Conservation (phyloP, 176 grass and related monocot genomes). For the Calamus simplicifolius region DNA sequence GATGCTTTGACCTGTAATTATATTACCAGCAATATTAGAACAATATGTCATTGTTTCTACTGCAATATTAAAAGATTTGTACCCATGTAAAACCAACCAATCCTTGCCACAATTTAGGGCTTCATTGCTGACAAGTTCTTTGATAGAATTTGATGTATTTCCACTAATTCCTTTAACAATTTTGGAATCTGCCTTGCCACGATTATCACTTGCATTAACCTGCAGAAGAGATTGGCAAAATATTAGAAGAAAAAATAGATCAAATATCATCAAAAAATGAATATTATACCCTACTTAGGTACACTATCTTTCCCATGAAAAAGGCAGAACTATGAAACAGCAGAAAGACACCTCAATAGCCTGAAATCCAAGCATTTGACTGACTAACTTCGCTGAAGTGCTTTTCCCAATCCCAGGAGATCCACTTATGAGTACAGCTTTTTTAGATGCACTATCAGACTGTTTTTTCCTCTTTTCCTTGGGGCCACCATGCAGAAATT, state of each 20-base stretch:
- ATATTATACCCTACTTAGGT: neutral
- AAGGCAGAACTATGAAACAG: neutral
- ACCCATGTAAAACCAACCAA: constrained; percentile 37
- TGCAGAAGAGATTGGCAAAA: constrained; percentile 14
- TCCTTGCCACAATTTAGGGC: constrained; percentile 59
- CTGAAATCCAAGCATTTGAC: constrained; percentile 94
- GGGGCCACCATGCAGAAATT: constrained; percentile 60
- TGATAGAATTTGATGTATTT: constrained; percentile 91
- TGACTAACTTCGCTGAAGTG: constrained; percentile 87
- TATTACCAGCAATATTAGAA: constrained; percentile 10
- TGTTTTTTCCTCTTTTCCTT: constrained; percentile 87
- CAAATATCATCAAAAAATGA: constrained; percentile 10
- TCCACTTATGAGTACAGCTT: constrained; percentile 77
- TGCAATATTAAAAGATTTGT: too few relatives aligned
- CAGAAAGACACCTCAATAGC: constrained; percentile 66
- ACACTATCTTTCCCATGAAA: neutral
- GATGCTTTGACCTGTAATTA: constrained; percentile 45
- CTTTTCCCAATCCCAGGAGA: constrained; percentile 96
- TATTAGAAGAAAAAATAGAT: constrained; percentile 11
- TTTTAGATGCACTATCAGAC: constrained; percentile 79
- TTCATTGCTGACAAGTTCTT: constrained; percentile 88
- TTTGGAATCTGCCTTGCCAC: constrained; percentile 95
- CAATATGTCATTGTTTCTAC: too few relatives aligned
- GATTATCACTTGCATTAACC: constrained; percentile 99
- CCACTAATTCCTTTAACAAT: constrained; percentile 92